phyloP scores from a whole-genome alignment of 1,139 yeast species.

The Magnusiomyces suaveolens region DNA sequence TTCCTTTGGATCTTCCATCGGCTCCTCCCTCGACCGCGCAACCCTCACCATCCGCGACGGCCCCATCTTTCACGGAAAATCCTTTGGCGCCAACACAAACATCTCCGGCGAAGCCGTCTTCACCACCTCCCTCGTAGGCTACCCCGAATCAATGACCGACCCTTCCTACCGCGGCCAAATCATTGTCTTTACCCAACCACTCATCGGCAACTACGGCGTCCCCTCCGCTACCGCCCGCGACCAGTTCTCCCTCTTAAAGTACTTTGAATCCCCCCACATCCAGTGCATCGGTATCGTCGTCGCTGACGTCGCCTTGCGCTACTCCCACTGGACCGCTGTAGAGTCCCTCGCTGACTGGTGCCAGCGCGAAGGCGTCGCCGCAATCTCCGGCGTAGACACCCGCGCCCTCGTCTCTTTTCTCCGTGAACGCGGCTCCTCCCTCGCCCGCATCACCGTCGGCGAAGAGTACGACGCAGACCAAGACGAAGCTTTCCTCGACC shows the following conservation, averaged over 20 bases:
- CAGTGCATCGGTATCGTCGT: constrained; percentile 96
- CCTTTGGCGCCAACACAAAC: constrained; percentile 89
- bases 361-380: constrained; percentile 91
- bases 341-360: constrained; percentile 95
- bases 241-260: constrained; percentile 71
- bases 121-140: constrained; percentile 94
- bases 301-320: constrained; percentile 87
- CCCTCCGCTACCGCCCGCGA: constrained; percentile 78
- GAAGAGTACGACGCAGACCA: constrained; percentile 86
- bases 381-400: constrained; percentile 94
- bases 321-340: constrained; percentile 98
- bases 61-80: constrained; percentile 83
- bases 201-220: constrained; percentile 96
- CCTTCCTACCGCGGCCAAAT: constrained; percentile 96
- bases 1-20: constrained; percentile 33
- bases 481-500: constrained; percentile 86
- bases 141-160: constrained; percentile 98
- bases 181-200: constrained; percentile 90
- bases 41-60: constrained; percentile 88
- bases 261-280: constrained; percentile 81
- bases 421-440: constrained; percentile 91
- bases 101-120: constrained; percentile 95
- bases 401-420: constrained; percentile 84
- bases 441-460: constrained; percentile 82
- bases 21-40: constrained; percentile 56